Conservation (phyloP, 2,329 filamentous ascomycete species). For the Colletotrichum lupini region DNA sequence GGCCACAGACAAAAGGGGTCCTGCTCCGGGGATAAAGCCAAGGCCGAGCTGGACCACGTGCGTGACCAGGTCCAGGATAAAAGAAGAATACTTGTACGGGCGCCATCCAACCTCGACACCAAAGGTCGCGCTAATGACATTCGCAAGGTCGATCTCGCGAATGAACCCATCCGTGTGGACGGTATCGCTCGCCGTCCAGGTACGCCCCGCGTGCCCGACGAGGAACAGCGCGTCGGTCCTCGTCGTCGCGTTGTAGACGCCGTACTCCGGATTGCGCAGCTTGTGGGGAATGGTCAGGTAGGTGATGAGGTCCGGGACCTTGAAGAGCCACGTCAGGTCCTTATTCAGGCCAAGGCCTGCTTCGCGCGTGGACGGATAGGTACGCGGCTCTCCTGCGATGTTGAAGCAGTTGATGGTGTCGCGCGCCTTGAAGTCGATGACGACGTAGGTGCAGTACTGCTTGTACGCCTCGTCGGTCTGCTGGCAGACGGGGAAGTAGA, state of each 20-base stretch:
- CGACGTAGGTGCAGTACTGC: background rate
- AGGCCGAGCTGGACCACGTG: background rate
- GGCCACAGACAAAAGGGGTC: background rate
- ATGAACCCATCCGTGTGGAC: background rate
- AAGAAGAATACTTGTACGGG: background rate
- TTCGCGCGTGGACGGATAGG: background rate
- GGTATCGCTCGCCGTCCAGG: too few relatives aligned
- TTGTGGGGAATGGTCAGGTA: background rate
- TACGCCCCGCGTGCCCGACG: background rate
- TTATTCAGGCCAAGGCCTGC: background rate
- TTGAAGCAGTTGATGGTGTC: background rate
- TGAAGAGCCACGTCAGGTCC: background rate
- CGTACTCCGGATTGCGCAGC: background rate
- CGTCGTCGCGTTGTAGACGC: background rate
- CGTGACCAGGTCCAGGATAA: background rate
- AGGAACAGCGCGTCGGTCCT: background rate
- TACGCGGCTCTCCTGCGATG: background rate
- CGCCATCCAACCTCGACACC: background rate
- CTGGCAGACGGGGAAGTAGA: background rate
- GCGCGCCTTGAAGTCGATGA: background rate
- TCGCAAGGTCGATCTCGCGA: background rate
- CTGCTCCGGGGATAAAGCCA: background rate
- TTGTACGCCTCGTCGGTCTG: background rate
- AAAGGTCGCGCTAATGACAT: background rate
- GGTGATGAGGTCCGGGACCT: background rate